Evolutionary conservation across 495 filamentous ascomycete genomes (phyloP), one percentile per base, ranked within the genome.

Genomic region (Emericellopsis terricola): DNA sequence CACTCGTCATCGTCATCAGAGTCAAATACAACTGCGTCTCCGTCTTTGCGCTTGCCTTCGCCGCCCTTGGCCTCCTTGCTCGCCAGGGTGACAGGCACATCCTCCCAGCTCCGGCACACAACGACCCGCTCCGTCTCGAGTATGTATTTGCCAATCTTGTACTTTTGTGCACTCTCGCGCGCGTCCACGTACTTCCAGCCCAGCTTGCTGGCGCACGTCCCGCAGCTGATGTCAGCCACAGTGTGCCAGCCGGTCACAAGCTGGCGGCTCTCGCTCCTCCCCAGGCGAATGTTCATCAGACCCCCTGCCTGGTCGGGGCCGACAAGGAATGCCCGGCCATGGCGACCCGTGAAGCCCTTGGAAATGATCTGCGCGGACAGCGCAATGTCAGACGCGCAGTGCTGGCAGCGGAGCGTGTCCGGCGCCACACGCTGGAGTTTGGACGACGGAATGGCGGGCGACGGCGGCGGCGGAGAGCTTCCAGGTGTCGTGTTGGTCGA

Each of bases 141-240:
- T n/a, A 96, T 94, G 45, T 86, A 94, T 51, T 92, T 94, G 19
- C 87, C 87, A 19, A 94, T 74, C 51, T 96, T 96, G 56, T 96
- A 96, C 35, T 68, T 65, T 51, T 96, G 87, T 26, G 61, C 63
- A 40, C 75, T 63, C 45, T 94, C 80, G 34, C 78, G 74, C 0
- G 87, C 87, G 28, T 72, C 72, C 34, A 94, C 66, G 49, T 96
- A 96, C 53, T 94, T 94, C 87, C 87, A 96, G 8, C 87, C 87
- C 13, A 96, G 49, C 28, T 79, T 69, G 28, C 52, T 69, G 3
- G 64, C 65, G 48, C 87, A 58, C n/a, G 50, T 64, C 8, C 34
- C 38, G 38, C 67, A 71, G 33, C 34, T 50, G 19, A 71, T 61
- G 45, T 73, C 68, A n/a, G 65, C 60, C 1, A 73, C 69, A 2